A percentile compares a stretch with the other conserved stretches of the same genome.
phyloP scores from a whole-genome alignment of 805 yeast genomes.

The Candida yuanshanica region DNA sequence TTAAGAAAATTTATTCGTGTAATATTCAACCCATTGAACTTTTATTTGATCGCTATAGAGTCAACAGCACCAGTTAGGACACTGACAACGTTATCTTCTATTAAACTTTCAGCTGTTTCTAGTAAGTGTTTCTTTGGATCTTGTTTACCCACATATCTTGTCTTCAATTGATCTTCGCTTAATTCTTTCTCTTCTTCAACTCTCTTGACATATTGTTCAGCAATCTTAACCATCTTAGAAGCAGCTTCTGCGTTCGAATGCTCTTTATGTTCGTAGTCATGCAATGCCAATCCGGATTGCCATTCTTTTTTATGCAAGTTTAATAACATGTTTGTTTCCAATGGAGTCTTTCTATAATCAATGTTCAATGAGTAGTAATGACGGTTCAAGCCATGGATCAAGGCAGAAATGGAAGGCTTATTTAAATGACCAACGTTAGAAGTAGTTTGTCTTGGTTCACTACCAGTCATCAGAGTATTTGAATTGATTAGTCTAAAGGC shows the following conservation, averaged over 20 bases:
- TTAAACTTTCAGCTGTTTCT: constrained; percentile 77
- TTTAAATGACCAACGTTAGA: constrained; percentile 92
- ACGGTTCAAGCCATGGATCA: constrained; percentile 94
- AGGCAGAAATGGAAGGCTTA: constrained; percentile 94
- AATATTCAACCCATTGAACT: not conserved
- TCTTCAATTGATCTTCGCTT: constrained; percentile 81
- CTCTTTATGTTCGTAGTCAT: constrained; percentile 74
- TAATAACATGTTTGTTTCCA: constrained; percentile 89
- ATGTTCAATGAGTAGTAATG: constrained; percentile 94
- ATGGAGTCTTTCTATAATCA: constrained; percentile 86
- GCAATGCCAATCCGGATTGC: constrained; percentile 84
- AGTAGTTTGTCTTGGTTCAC: constrained; percentile 96
- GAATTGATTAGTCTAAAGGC: constrained; percentile 94
- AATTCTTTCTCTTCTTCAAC: constrained; percentile 90
- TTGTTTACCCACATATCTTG: constrained; percentile 96
- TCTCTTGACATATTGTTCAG: constrained; percentile 82
- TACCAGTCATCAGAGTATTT: constrained; percentile 85
- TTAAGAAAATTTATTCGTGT: not conserved
- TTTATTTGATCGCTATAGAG: constrained; percentile 76
- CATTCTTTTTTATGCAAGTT: constrained; percentile 93
- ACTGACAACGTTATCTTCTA: constrained; percentile 88
- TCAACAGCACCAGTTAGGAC: constrained; percentile 86
- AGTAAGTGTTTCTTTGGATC: constrained; percentile 97
- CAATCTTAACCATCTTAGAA: constrained; percentile 78
- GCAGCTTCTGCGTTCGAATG: constrained; percentile 67